Percentiles rank a stretch among this genome's conserved stretches.
Conservation (phyloP, 202 grass and related monocot genomes). For the Schoenoplectus tabernaemontani region DNA sequence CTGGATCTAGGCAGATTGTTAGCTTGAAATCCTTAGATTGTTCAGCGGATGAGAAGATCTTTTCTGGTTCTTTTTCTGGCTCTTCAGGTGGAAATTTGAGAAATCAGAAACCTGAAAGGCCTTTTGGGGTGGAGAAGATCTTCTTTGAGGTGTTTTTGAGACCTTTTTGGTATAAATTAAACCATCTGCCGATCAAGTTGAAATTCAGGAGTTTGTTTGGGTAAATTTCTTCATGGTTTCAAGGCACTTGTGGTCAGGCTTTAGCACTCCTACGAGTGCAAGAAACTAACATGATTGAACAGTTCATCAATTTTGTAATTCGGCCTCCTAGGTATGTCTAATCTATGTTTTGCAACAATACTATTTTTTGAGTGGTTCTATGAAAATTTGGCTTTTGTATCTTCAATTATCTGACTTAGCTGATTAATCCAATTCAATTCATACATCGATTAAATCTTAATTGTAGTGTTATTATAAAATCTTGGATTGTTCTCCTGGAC, state of each 20-base stretch:
- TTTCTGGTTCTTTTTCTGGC: background rate
- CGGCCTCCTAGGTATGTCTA: constrained; percentile 72
- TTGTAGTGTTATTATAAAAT: background rate
- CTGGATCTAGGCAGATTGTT: background rate
- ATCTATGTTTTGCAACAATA: background rate
- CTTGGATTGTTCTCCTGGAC: background rate
- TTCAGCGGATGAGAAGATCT: background rate
- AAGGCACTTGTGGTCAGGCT: background rate
- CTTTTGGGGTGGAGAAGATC: background rate
- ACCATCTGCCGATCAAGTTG: background rate
- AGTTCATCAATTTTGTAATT: constrained; percentile 98
- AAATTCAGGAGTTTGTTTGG: background rate
- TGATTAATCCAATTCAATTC: background rate
- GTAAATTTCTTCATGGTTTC: constrained; percentile 24
- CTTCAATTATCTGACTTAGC: background rate
- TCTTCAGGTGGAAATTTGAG: background rate
- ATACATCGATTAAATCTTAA: background rate
- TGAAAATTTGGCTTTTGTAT: background rate
- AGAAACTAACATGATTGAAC: constrained; percentile 69
- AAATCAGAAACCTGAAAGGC: background rate
- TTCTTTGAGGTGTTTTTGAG: background rate
- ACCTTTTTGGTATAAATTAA: constrained; percentile 3
- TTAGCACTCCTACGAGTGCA: constrained; percentile 5
- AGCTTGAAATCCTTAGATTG: background rate
- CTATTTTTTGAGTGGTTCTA: background rate